Base-by-base conservation (phyloP, 2,329 filamentous ascomycete species). In the Aspergillus unguis region DNA sequence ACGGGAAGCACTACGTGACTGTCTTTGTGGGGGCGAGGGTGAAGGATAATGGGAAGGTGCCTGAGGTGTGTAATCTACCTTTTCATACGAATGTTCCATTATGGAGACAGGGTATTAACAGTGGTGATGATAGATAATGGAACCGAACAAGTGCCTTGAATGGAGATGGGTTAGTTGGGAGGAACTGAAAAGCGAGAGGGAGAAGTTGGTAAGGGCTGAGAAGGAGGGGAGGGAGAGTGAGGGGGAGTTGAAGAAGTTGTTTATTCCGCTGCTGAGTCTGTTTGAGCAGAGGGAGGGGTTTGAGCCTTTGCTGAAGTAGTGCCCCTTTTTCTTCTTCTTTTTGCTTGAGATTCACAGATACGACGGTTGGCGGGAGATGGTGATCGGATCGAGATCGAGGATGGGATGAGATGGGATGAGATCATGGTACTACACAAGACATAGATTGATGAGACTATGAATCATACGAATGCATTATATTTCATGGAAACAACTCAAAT, bases 1-100 rank as follows among this genome's bases (percentile, higher is more conserved):
- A 80, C n/a, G 70, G 70, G 0, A 88, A 85, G 68, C 88, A 92
- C 65, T 92, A 92, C 63, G 77, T 90, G 46, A 92, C 88, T 0
- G 67, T 90, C 2, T 91, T 88, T 59, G 80, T 90, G 56, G 72
- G 74, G 38, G 70, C 69, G 41, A 72, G 82, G 59, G 63, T 71
- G 0, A 76, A 82, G 27, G 71, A 76, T 17, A 17, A 17, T 11
- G 58, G 62, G 0, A 76, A 76, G 27, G 67, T 80, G 57, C 80
- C 86, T 0, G 50, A 77, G 75, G 85, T 87, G 76, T 69, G 60
- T 52, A 6, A 17, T 38, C n/a, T n/a, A n/a, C n/a, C n/a, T n/a
- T n/a, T n/a, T n/a, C n/a, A n/a, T n/a, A n/a, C n/a, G n/a, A n/a
- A n/a, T n/a, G n/a, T n/a, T n/a, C n/a, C n/a, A n/a, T n/a, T n/a